Base-by-base conservation (phyloP, 306 rosid genomes). In the Prunus dulcis region DNA sequence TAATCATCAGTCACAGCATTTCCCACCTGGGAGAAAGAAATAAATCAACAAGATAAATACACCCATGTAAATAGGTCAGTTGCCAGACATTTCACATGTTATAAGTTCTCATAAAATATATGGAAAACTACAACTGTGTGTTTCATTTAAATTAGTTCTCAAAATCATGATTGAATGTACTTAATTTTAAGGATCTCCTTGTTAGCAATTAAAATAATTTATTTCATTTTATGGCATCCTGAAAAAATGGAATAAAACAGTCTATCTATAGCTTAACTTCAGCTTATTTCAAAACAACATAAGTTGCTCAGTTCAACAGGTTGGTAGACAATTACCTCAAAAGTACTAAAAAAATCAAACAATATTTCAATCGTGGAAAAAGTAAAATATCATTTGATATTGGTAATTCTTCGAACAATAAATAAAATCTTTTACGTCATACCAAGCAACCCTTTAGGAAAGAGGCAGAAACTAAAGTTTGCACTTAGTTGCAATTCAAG, bases 1-100 rank as follows among this genome's bases (percentile, higher is more conserved):
- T 86, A 89, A 83, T 96, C 98, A 86, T 96, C 98, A 6, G 90
- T 96, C 45, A 96, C 97, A 70, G 90, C 98, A 84, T 96, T 96
- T 70, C 99, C 99, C 66, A 92, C 97, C 99, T 96, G 76, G 72
- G 22, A 81, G 45, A 66, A 77, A 75, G 41, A 64, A 50, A 50
- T 47, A 50, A 5, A 70, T 38, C 64, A 69, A 81, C 64, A 81
- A 34, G 67, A 75, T n/a, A 74, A 62, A 41, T 72, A 51, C 20
- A 71, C 64, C 57, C 73, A 55, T 66, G 9, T 55, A 67, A 72
- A 61, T 80, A 76, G 27, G 58, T 43, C 62, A 23, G 66, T 75
- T 76, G 55, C 71, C 41, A 62, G 22, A 38, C 30, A 83, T 43
- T 27, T 28, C 38, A 13, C 12, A 25, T 4, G 9, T 45, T 14